phyloP scores from a whole-genome alignment of 805 yeast species.

The Ogataea trehaloabstinens region DNA sequence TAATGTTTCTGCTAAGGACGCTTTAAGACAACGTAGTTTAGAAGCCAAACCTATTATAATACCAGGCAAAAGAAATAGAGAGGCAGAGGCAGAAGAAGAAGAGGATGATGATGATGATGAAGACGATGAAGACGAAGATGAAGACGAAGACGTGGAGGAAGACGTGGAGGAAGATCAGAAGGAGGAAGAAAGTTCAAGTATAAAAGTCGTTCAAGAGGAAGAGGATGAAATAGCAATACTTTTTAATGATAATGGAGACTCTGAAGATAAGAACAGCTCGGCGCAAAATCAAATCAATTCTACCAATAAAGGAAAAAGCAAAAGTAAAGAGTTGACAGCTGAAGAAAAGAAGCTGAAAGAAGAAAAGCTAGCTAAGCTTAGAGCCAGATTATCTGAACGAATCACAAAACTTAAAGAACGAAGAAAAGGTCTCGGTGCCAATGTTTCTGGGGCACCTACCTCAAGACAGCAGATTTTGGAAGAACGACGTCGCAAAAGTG shows the following conservation, averaged over 20 bases:
- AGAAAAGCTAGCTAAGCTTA: constrained; percentile 61
- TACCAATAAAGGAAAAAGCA: constrained; percentile 4
- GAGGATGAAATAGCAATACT: constrained; percentile 34
- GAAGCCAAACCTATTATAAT: constrained; percentile 50
- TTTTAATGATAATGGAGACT: constrained; percentile 73
- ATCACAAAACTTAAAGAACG: constrained; percentile 68
- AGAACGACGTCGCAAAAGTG: constrained; percentile 52
- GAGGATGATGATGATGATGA: constrained; percentile 15
- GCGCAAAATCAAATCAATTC: constrained; percentile 1
- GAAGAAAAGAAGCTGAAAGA: constrained; percentile 51
- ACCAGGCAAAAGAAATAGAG: constrained; percentile 24
- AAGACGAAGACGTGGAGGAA: constrained; percentile 44
- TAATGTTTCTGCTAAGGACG: constrained; percentile 57
- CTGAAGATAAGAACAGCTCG: constrained; percentile 11
- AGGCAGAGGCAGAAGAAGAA: constrained; percentile 21
- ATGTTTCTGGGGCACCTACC: constrained; percentile 71
- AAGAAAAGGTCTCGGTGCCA: constrained; percentile 91
- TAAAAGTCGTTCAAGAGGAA: background rate
- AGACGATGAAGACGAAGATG: constrained; percentile 13
- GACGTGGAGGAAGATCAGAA: background rate
- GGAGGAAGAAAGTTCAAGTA: background rate
- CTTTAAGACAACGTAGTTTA: constrained; percentile 51
- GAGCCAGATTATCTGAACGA: constrained; percentile 75
- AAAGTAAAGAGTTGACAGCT: constrained; percentile 34
- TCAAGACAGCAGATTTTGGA: constrained; percentile 79